Conservation (phyloP, 208 protist genomes). For the Acanthamoeba castellanii region DNA sequence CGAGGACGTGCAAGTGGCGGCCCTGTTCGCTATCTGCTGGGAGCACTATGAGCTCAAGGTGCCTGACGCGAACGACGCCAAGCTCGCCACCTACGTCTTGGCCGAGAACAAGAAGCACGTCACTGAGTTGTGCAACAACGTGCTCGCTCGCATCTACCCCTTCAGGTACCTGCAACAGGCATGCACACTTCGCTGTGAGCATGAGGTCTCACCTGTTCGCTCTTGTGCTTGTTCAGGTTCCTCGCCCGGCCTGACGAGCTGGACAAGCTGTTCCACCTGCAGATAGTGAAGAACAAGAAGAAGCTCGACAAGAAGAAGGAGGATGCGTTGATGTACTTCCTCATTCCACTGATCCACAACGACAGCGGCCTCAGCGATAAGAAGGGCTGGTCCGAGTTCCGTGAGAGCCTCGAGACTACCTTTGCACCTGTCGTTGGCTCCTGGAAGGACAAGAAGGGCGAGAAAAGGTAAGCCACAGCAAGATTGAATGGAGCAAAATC, state of each 20-base stretch:
- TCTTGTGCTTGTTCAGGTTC: slow-evolving; percentile 34
- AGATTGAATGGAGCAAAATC: neutral
- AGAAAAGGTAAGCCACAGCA: slow-evolving; percentile 24
- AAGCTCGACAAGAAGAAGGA: slow-evolving; percentile 69
- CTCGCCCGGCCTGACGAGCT: slow-evolving; percentile 7
- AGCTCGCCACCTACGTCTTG: neutral
- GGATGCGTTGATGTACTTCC: slow-evolving; percentile 55
- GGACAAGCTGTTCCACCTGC: slow-evolving; percentile 66
- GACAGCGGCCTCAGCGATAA: slow-evolving; percentile 11
- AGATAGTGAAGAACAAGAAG: slow-evolving; percentile 60
- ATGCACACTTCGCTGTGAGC: no score
- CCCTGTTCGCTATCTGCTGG: slow-evolving; percentile 64
- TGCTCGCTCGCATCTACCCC: slow-evolving; percentile 63
- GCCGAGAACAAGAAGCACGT: slow-evolving; percentile 52
- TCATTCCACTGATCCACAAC: slow-evolving; percentile 51
- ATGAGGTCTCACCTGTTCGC: neutral
- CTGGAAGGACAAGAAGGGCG: slow-evolving; percentile 74
- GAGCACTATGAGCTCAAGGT: slow-evolving; percentile 54
- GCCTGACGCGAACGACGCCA: slow-evolving; percentile 41
- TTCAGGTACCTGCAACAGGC: neutral
- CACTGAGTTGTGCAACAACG: slow-evolving; percentile 24
- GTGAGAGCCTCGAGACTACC: slow-evolving; percentile 45
- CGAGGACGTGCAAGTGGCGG: slow-evolving; percentile 14
- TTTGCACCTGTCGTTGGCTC: slow-evolving; percentile 54
- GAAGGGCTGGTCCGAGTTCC: slow-evolving; percentile 57